A percentile compares a stretch with the other conserved stretches of the same genome.
Evolutionary conservation across 2,329 filamentous ascomycete species (phyloP).

Genomic region (Cercospora canescens): DNA sequence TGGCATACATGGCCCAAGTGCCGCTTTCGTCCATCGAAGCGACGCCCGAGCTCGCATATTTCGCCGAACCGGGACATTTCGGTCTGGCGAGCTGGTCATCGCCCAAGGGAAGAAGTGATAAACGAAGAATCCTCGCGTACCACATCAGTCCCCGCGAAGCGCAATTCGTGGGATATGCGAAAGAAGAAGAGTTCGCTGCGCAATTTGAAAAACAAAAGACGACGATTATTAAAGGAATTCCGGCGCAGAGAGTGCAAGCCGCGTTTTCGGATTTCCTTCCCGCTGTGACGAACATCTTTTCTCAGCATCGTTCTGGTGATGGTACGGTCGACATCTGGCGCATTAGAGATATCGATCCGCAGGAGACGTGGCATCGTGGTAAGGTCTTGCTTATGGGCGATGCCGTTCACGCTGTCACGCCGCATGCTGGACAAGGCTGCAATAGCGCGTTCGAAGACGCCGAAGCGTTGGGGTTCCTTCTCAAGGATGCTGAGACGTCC

Average conservation of each 20-base stretch:
- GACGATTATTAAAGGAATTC: slow-evolving; percentile 15
- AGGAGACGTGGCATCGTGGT: slow-evolving; percentile 8
- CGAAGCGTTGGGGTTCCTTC: slow-evolving; percentile 9
- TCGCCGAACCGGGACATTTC: slow-evolving; percentile 4
- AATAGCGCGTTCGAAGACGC: slow-evolving; percentile 17
- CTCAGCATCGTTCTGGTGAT: slow-evolving; percentile 3
- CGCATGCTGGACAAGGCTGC: slow-evolving; percentile 14
- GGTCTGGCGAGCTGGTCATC: slow-evolving; percentile 13
- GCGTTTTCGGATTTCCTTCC: slow-evolving; percentile 7
- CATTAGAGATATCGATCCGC: slow-evolving; percentile 12
- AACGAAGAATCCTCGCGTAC: slow-evolving; percentile 14
- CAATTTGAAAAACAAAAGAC: slow-evolving; percentile 13
- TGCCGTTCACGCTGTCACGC: slow-evolving; percentile 10
- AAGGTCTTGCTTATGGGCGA: slow-evolving; percentile 12
- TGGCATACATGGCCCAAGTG: slow-evolving; percentile 18
- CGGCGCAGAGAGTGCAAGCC: slow-evolving; percentile 4
- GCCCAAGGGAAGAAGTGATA: not conserved
- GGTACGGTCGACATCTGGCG: slow-evolving; percentile 18
- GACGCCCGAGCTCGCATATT: not conserved
- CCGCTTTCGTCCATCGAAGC: slow-evolving; percentile 1
- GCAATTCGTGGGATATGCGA: slow-evolving; percentile 12
- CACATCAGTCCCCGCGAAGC: slow-evolving; percentile 11
- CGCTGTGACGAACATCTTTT: slow-evolving; percentile 6
- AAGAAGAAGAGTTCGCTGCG: slow-evolving; percentile 13
- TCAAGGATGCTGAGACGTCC: not conserved